These are phyloP conservation scores for Pichia occidentalis DNA, from an alignment of 805 yeast genomes.

Conservation along the genomic window DNA sequence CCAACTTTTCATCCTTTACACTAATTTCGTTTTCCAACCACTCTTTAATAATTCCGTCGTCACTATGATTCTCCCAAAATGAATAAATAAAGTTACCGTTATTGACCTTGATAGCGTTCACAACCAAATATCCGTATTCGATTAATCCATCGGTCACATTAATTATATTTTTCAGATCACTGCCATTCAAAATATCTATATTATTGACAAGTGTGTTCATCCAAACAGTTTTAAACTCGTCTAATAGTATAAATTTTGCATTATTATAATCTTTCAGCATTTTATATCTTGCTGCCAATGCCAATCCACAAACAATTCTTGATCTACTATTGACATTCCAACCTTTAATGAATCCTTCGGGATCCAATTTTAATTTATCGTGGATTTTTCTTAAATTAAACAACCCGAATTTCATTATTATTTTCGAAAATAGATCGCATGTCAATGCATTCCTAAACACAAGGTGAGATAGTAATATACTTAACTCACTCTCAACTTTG, in stretches of 20 bases:
- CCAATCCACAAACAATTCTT: slow-evolving; percentile 17
- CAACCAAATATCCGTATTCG: slow-evolving; percentile 11
- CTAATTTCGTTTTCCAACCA: slow-evolving; percentile 8
- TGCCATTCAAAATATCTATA: not conserved
- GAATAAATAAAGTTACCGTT: slow-evolving; percentile 17
- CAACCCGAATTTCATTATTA: slow-evolving; percentile 19
- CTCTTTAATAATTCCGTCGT: slow-evolving; percentile 13
- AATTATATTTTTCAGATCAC: slow-evolving; percentile 19
- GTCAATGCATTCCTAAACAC: slow-evolving; percentile 15
- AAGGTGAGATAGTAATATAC: slow-evolving; percentile 20
- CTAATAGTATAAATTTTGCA: slow-evolving; percentile 15
- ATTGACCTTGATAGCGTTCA: slow-evolving; percentile 11
- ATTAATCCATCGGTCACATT: slow-evolving; percentile 15
- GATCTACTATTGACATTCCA: slow-evolving; percentile 11
- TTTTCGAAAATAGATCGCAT: slow-evolving; percentile 13
- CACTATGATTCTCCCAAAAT: slow-evolving; percentile 25
- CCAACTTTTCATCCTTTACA: not conserved
- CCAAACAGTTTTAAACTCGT: slow-evolving; percentile 19
- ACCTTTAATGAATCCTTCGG: slow-evolving; percentile 8
- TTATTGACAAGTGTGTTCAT: slow-evolving; percentile 13
- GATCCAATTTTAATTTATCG: slow-evolving; percentile 9
- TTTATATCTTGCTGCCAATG: slow-evolving; percentile 21
- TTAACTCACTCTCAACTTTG: slow-evolving; percentile 13
- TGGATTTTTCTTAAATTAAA: slow-evolving; percentile 14
- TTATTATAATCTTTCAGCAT: slow-evolving; percentile 16